phyloP scores from a whole-genome alignment of 202 grass and related monocot species.

The Panicum virgatum region DNA sequence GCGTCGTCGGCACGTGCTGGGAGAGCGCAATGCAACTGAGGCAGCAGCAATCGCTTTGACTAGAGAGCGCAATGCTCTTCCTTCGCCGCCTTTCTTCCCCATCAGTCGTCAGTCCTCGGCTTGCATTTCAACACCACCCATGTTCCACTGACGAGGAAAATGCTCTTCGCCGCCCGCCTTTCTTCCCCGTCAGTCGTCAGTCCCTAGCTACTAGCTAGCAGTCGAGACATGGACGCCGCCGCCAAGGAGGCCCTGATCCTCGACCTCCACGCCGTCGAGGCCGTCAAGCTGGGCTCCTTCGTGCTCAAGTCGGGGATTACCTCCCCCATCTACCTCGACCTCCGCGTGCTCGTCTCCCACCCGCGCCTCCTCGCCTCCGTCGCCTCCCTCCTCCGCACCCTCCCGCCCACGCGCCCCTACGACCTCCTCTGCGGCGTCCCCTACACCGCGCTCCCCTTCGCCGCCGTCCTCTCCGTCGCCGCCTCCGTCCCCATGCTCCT shows the following conservation, averaged over 20 bases:
- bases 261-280: conserved; percentile 82
- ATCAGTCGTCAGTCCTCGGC: too few species aligned
- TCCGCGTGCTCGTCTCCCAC: conserved; percentile 85
- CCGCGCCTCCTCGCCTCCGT: conserved; percentile 72
- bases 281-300: conserved; percentile 84
- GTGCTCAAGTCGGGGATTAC: conserved; percentile 92
- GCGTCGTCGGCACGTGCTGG: background rate
- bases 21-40: too few species aligned
- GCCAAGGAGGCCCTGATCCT: conserved; percentile 65
- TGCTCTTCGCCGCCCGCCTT: too few species aligned
- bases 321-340: conserved; percentile 96
- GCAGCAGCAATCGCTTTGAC: background rate
- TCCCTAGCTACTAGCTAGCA: too few species aligned
- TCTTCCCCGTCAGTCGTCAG: background rate
- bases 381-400: conserved; percentile 58
- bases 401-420: conserved; percentile 53
- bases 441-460: conserved; percentile 93
- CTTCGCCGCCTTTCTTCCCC: too few species aligned
- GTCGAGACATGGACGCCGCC: conserved; percentile 57
- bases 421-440: conserved; percentile 87
- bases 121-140: too few species aligned
- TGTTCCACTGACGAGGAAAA: too few species aligned
- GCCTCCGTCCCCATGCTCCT: conserved; percentile 75
- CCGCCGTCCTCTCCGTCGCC: conserved; percentile 68
- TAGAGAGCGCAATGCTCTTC: too few species aligned